A percentile compares a stretch with the other conserved stretches of the same genome.
These are phyloP conservation scores for Boletus speciosus DNA, from an alignment of 768 basidiomycete genomes.

Conservation along the genomic window DNA sequence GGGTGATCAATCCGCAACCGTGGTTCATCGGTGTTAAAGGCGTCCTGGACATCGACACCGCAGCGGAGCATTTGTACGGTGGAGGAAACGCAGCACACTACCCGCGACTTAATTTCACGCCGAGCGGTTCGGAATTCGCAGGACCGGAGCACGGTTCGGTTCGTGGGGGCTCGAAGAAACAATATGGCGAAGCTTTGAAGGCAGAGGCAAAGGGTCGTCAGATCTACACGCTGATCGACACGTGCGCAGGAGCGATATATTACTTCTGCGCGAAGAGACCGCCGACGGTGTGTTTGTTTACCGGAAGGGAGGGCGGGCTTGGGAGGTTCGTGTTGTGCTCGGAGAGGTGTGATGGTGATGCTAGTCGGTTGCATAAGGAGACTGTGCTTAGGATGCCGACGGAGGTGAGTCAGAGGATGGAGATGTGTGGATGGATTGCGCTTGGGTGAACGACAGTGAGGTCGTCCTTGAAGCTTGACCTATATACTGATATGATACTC, in stretches of 20 bases:
- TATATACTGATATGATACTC: no score
- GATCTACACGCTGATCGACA: constrained; percentile 18
- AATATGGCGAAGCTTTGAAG: neutral
- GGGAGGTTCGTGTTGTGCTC: constrained; percentile 24
- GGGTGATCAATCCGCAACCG: constrained; percentile 12
- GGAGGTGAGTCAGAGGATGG: neutral
- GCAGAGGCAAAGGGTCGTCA: neutral
- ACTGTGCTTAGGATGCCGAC: constrained; percentile 19
- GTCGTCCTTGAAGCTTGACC: neutral
- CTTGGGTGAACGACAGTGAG: neutral
- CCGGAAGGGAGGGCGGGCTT: constrained; percentile 21
- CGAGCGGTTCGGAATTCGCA: constrained; percentile 17
- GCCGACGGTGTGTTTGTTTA: constrained; percentile 20
- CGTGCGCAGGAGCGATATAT: constrained; percentile 11
- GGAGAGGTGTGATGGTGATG: constrained; percentile 9
- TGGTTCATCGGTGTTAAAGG: constrained; percentile 24
- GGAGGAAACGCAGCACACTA: neutral
- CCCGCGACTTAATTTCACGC: constrained; percentile 6
- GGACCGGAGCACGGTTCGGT: neutral
- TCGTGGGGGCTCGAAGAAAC: constrained; percentile 7
- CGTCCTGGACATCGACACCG: constrained; percentile 7
- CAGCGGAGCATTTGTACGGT: constrained; percentile 13
- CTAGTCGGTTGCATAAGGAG: constrained; percentile 20
- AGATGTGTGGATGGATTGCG: neutral
- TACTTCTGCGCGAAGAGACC: constrained; percentile 16